Evolutionary conservation across 2,329 filamentous ascomycete species (phyloP), one percentile per base, ranked within the genome.

Genomic region (Cercospora janseana): DNA sequence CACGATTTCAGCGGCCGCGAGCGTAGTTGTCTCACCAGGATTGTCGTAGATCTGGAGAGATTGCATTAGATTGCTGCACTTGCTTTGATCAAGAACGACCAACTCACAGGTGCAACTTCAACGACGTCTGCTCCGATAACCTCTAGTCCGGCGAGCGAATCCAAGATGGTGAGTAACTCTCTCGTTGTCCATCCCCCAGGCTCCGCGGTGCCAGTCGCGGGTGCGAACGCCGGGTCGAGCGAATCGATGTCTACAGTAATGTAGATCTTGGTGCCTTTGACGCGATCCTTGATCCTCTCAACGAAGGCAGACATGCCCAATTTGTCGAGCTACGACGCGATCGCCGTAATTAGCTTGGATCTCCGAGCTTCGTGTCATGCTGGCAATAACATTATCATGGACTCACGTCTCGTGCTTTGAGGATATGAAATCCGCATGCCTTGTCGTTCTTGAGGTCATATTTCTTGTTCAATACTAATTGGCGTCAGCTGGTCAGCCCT

Each of bases 181-280:
- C 81, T 72, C 0, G 79, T 82, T 0, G 74, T 76, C 80, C 80
- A 83, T 3, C 80, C 81, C 37, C 80, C 80, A 1, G 79, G 78
- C 61, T 83, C 81, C 7, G 79, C 74, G 1, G 81, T 83, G 2
- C 81, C 80, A 0, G 80, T 83, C 6, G 72, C 78, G 68, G 59
- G 62, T 70, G 77, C 49, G 13, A 49, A 80, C 1, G 77, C 76
- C 3, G 78, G 77, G 62, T 80, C 78, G 12, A 80, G 62, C 1
- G 80, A 77, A 60, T 80, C 78, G 49, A 80, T 80, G 56, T 80
- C 78, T 3, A 80, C 76, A 12, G 5, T 75, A 38, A 80, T 77
- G 56, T 80, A 81, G 9, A 83, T 79, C 35, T 72, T 77, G 1
- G 74, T 73, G 10, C 72, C 72, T 1, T 69, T 69, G 0, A 82